Conservation (phyloP, 768 basidiomycete genomes). For the Mycena amicta region DNA sequence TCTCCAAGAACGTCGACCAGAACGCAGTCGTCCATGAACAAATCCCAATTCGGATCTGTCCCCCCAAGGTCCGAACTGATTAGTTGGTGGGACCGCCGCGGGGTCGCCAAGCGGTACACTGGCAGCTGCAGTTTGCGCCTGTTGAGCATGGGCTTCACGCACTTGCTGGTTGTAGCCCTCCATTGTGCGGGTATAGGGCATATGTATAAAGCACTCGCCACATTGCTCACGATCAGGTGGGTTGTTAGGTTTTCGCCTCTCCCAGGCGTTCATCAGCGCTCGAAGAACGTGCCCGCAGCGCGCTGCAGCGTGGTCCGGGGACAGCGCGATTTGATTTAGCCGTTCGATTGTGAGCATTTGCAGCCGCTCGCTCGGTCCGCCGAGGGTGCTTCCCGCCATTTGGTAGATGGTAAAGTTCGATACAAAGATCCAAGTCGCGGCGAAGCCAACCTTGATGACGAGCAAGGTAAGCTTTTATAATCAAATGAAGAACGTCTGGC, state of each 20-base stretch:
- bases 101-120: no score
- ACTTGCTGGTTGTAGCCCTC: background rate
- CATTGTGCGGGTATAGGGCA: conserved; percentile 5
- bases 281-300: conserved; percentile 46
- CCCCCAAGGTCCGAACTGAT: background rate
- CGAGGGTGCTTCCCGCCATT: conserved; percentile 33
- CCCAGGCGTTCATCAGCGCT: conserved; percentile 30
- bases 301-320: conserved; percentile 42
- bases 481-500: background rate
- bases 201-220: background rate
- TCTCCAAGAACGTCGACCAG: conserved; percentile 45
- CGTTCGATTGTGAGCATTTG: conserved; percentile 38
- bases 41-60: conserved; percentile 27
- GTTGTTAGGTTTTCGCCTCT: conserved; percentile 5
- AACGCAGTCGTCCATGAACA: conserved; percentile 46
- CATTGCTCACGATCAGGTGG: background rate
- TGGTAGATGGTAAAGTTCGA: conserved; percentile 45
- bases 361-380: conserved; percentile 41
- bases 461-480: background rate
- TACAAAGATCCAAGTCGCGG: conserved; percentile 45
- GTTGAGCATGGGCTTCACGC: background rate
- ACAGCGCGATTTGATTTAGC: conserved; percentile 34
- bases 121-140: no score
- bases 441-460: conserved; percentile 33
- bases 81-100: no score